These are phyloP conservation scores for Teunomyces panamensis DNA, from an alignment of 805 yeast species.

Conservation along the genomic window DNA sequence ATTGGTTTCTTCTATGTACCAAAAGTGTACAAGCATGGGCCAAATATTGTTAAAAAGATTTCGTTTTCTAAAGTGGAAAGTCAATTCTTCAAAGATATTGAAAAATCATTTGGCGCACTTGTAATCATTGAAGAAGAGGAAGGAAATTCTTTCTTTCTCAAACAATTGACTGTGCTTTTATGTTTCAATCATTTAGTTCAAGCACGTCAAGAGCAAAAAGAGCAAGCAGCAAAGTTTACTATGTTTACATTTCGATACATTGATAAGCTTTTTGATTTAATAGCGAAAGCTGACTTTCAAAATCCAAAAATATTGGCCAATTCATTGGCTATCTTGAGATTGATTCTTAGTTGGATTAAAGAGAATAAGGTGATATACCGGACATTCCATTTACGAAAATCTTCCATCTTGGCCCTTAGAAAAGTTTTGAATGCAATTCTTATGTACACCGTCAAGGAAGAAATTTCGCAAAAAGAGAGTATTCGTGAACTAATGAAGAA, in stretches of 20 bases:
- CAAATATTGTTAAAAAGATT: conserved; percentile 19
- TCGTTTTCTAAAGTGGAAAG: conserved; percentile 22
- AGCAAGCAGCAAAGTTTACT: conserved; percentile 9
- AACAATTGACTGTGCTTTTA: conserved; percentile 24
- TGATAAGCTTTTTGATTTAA: conserved; percentile 15
- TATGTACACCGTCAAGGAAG: not conserved
- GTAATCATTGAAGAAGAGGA: conserved; percentile 8
- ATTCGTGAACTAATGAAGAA: conserved; percentile 9
- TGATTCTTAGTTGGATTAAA: conserved; percentile 57
- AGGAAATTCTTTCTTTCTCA: conserved; percentile 13
- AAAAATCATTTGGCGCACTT: conserved; percentile 10
- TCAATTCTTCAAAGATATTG: conserved; percentile 18
- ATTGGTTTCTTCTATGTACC: conserved; percentile 46
- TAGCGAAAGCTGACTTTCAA: conserved; percentile 3
- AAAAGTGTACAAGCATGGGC: conserved; percentile 20
- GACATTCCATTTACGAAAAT: conserved; percentile 9
- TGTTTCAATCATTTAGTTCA: conserved; percentile 16
- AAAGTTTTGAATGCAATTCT: conserved; percentile 15
- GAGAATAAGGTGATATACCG: conserved; percentile 36
- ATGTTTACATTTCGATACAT: conserved; percentile 19
- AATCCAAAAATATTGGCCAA: conserved; percentile 4
- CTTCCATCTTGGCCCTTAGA: conserved; percentile 10
- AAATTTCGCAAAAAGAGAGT: conserved; percentile 27
- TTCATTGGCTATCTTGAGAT: conserved; percentile 29
- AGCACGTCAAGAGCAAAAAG: conserved; percentile 6